A percentile compares a stretch with the other conserved stretches of the same genome.
phyloP scores from a whole-genome alignment of 2,329 filamentous ascomycete genomes.

The Parafenestella ontariensis region DNA sequence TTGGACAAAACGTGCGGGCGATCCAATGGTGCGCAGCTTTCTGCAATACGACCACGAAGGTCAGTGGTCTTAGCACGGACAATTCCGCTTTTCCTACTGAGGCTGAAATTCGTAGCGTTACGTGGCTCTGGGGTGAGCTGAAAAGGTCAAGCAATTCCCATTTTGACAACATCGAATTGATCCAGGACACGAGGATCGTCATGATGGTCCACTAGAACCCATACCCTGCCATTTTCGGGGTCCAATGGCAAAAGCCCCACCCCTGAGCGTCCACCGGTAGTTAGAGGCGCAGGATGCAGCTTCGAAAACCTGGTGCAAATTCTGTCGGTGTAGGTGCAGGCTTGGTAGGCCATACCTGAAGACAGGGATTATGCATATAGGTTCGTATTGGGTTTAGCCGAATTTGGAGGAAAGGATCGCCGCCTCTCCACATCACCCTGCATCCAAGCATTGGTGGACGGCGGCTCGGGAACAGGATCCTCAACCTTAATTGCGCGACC shows the following conservation, averaged over 20 bases:
- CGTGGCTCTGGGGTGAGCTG: constrained; percentile 11
- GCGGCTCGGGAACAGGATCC: constrained; percentile 27
- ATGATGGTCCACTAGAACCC: constrained; percentile 14
- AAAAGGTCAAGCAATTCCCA: constrained; percentile 10
- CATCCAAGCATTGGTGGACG: constrained; percentile 18
- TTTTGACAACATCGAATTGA: constrained; percentile 13
- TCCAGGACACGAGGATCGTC: constrained; percentile 12
- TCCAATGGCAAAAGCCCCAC: constrained; percentile 9
- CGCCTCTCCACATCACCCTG: constrained; percentile 30
- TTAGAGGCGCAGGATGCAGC: constrained; percentile 11
- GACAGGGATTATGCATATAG: constrained; percentile 25
- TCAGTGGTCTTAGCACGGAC: constrained; percentile 6
- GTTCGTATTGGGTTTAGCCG: constrained; percentile 35
- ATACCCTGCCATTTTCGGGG: constrained; percentile 9
- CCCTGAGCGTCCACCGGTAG: constrained; percentile 9
- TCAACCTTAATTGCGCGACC: constrained; percentile 33
- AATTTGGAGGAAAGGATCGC: constrained; percentile 28
- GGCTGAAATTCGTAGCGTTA: constrained; percentile 8
- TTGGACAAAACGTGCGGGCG: constrained; percentile 14
- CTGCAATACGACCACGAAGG: constrained; percentile 13
- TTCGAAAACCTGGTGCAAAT: constrained; percentile 16
- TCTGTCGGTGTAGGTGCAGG: constrained; percentile 14
- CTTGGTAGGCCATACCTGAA: constrained; percentile 8
- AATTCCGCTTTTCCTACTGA: neutral
- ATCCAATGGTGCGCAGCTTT: constrained; percentile 11